A percentile compares a stretch with the other conserved stretches of the same genome.
These are phyloP conservation scores for Komagataella kurtzmanii DNA, from an alignment of 805 yeast species.

Conservation along the genomic window DNA sequence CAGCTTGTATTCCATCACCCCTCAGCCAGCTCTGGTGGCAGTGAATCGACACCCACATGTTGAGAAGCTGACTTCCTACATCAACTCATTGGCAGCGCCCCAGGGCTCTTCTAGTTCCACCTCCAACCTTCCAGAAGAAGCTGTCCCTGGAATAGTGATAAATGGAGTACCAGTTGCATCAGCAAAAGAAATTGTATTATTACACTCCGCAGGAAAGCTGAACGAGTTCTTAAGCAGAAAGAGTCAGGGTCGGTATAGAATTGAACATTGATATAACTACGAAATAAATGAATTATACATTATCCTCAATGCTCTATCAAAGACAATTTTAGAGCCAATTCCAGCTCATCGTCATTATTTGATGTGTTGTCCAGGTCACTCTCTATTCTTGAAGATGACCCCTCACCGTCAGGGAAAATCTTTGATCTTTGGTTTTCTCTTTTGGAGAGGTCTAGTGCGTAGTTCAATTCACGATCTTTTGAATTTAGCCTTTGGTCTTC, in stretches of 20 bases:
- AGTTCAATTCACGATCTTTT: constrained; percentile 19
- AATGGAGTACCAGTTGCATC: constrained; percentile 21
- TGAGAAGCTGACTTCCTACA: constrained; percentile 12
- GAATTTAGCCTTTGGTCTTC: neutral
- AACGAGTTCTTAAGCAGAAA: constrained; percentile 11
- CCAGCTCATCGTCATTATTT: neutral
- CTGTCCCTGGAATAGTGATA: constrained; percentile 19
- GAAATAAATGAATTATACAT: constrained; percentile 1
- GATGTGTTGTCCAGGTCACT: neutral
- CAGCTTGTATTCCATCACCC: constrained; percentile 14
- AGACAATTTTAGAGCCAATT: neutral
- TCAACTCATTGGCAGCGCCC: constrained; percentile 7
- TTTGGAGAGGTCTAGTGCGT: constrained; percentile 10
- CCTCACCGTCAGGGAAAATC: neutral
- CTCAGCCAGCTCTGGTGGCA: constrained; percentile 20
- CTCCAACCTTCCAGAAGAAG: neutral
- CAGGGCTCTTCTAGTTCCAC: neutral
- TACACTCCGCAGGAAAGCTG: constrained; percentile 12
- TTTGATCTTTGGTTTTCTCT: constrained; percentile 1
- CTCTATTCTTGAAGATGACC: neutral
- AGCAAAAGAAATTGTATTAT: constrained; percentile 13
- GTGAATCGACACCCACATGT: constrained; percentile 20
- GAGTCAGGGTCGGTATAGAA: constrained; percentile 18
- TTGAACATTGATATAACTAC: constrained; percentile 5
- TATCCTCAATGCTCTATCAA: constrained; percentile 1